A percentile compares a stretch with the other conserved stretches of the same genome.
These are phyloP conservation scores for Immersiella caudata DNA, from an alignment of 495 filamentous ascomycete species.

Conservation along the genomic window DNA sequence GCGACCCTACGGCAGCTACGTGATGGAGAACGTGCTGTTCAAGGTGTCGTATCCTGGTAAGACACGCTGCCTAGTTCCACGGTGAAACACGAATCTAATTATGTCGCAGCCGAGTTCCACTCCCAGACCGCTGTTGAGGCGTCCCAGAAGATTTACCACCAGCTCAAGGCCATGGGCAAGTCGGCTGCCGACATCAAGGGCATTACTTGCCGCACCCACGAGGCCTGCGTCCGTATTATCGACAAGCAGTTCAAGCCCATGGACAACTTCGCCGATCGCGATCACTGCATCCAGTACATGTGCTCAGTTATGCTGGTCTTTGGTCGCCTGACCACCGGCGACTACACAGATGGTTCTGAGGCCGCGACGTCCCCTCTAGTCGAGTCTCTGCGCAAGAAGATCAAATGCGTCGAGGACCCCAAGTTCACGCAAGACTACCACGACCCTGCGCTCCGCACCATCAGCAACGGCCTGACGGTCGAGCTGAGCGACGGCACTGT, in stretches of 20 bases:
- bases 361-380: conserved; percentile 88
- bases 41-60: conserved; percentile 96
- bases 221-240: conserved; percentile 97
- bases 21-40: conserved; percentile 99
- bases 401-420: conserved; percentile 93
- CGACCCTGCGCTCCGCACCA: conserved; percentile 86
- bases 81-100: background rate
- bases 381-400: conserved; percentile 86
- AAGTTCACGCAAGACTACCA: conserved; percentile 96
- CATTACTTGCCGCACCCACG: conserved; percentile 92
- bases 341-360: conserved; percentile 90
- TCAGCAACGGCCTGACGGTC: conserved; percentile 93
- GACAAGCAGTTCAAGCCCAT: conserved; percentile 99
- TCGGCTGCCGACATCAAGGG: conserved; percentile 91
- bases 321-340: conserved; percentile 84
- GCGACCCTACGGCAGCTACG: conserved; percentile 93
- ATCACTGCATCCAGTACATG: conserved; percentile 99
- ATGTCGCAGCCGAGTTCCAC: conserved; percentile 83
- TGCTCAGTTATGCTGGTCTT: conserved; percentile 91
- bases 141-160: conserved; percentile 79
- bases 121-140: conserved; percentile 98
- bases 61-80: conserved; percentile 26
- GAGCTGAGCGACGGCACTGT: conserved; percentile 94
- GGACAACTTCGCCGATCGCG: conserved; percentile 99
- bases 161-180: conserved; percentile 83